Evolutionary conservation across 495 filamentous ascomycete species (phyloP), one percentile per base, ranked within the genome.

Genomic region (Ramalina peruviana): DNA sequence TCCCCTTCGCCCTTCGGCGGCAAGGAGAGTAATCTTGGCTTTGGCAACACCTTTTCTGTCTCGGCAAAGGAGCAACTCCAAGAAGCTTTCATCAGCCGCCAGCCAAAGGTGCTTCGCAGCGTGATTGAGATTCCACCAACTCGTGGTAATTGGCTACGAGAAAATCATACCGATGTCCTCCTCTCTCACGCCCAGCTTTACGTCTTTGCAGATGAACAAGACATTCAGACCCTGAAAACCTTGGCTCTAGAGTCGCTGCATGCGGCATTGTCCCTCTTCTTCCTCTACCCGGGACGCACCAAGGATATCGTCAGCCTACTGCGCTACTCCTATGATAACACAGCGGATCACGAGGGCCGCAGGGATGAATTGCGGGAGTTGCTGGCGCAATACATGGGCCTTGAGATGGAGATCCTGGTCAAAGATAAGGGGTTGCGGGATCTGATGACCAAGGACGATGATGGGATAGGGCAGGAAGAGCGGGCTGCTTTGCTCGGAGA

Each of bases 171-270:
- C 15, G 11, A 60, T 1, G 61, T 69, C 4, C 63, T 70, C 42
- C 56, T 69, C 0, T 60, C 56, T 36, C 66, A 70, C 53, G 62
- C 57, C 5, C 36, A 42, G 17, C 56, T 71, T n/a, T 70, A 69
- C 39, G 50, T 66, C 6, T 50, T 70, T 25, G 65, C 63, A 1
- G 62, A 68, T 15, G 57, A 55, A 36, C 67, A 65, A 44, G 47
- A 54, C 6, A 65, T 70, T 13, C 44, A 61, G 15, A 1, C 37
- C 1, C 58, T 71, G 23, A 49, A 54, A 21, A 17, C 49, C 1
- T 43, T 69, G 2, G 58, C 65, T 6, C 55, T 67, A 1, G 47
- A 50, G 7, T 65, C 69, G 47, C 50, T 71, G 10, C 43, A 61
- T 6, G 27, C 43, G 25, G 67, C 61, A 12, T 56, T 70, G 12